Evolutionary conservation across 140 eudicot genomes (phyloP), one percentile per base, ranked within the genome.

Genomic region (Oenanthe javanica): DNA sequence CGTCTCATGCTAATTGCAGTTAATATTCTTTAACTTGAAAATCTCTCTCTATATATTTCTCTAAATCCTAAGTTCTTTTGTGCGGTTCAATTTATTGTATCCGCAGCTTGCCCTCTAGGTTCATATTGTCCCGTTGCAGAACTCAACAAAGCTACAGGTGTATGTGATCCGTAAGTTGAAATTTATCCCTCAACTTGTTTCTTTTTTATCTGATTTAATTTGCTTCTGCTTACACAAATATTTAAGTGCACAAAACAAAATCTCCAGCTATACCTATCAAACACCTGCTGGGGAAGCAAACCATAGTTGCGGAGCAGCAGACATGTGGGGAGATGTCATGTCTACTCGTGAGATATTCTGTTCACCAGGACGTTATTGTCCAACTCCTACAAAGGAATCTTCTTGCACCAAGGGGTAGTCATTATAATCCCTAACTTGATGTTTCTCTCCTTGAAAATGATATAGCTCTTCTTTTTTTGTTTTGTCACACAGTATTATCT

Each of bases 231-330:
- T 79, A 50, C 36, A 73, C 55, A 25, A 69, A 52, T 38, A 55
- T 40, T 77, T n/a, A n/a, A 43, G 25, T 49, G 59, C 10, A 78
- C 63, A 75, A 51, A 79, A 40, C 43, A 47, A 57, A 83, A 70
- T 49, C 47, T 85, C 88, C 81, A 94, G 98, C 72, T 94, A 94
- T 79, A 84, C 87, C 0, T 94, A 94, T 84, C 97, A 90, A 78
- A 86, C 91, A 66, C 98, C 98, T 48, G 93, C 91, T 2, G 98
- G 96, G 46, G 82, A 72, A 12, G n/a, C 82, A 47, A 92, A 92
- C 82, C 97, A 90, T 80, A 90, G 83, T 72, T 94, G 98, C 76
- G 98, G 98, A 6, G 97, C 93, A 88, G 98, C 98, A 48, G 94
- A 94, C 80, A 78, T 82, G 10, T 94, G 98, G 98, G 88, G 93